Percentiles rank a stretch among this genome's conserved stretches.
Conservation (phyloP, 805 yeast genomes). For the Komagataella populi region DNA sequence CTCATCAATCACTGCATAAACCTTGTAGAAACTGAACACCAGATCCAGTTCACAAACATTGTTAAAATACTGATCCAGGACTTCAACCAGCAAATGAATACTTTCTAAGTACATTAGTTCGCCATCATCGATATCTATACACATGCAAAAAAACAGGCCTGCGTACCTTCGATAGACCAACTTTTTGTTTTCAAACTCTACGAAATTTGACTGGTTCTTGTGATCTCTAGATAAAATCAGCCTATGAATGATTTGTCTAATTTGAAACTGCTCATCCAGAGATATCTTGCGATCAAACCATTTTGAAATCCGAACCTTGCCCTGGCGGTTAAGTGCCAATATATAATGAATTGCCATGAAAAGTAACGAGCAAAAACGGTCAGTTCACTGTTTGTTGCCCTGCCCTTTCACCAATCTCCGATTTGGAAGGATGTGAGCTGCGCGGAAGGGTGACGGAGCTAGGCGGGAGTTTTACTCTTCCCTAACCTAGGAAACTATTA, state of each 20-base stretch:
- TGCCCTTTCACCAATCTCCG: no score
- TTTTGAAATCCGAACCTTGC: conserved; percentile 76
- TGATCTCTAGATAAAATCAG: conserved; percentile 74
- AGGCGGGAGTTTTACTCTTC: background rate
- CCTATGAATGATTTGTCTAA: conserved; percentile 59
- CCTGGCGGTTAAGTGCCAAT: conserved; percentile 81
- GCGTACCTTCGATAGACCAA: conserved; percentile 84
- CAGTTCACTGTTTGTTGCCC: no score
- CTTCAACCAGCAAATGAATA: conserved; percentile 80
- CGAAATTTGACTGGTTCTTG: conserved; percentile 43
- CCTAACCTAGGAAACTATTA: background rate
- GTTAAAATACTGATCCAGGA: conserved; percentile 73
- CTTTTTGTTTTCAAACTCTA: conserved; percentile 40
- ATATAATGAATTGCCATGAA: conserved; percentile 73
- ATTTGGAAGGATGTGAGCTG: no score
- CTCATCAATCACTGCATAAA: conserved; percentile 75
- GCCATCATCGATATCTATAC: conserved; percentile 68
- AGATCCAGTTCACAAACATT: conserved; percentile 90
- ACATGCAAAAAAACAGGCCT: conserved; percentile 78
- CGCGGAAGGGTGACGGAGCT: background rate
- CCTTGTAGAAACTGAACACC: conserved; percentile 82
- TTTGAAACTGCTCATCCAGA: conserved; percentile 29
- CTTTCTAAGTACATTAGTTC: conserved; percentile 75
- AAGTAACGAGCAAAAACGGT: background rate
- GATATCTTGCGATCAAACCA: conserved; percentile 35